Evolutionary conservation across 2,329 filamentous ascomycete species (phyloP).

Genomic region (Aspergillus aculeatinus): DNA sequence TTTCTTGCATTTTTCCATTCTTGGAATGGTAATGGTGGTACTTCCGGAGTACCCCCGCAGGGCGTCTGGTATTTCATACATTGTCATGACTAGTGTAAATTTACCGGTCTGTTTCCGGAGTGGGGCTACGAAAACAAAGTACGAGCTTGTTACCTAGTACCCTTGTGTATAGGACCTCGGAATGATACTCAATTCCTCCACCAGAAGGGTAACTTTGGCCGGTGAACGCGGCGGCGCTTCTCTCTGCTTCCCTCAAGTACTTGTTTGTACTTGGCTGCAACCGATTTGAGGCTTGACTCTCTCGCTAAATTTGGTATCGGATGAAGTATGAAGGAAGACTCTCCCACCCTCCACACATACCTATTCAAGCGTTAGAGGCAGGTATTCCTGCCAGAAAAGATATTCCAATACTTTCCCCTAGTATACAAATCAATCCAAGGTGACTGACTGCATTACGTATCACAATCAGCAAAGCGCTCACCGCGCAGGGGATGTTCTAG

Average conservation of each 20-base stretch:
- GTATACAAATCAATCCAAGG: neutral
- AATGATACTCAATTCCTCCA: neutral
- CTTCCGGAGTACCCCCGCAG: slow-evolving; percentile 30
- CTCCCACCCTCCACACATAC: neutral
- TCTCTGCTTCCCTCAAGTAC: neutral
- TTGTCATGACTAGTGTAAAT: slow-evolving; percentile 23
- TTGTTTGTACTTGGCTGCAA: slow-evolving; percentile 7
- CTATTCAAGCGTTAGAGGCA: neutral
- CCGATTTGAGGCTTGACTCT: slow-evolving; percentile 6
- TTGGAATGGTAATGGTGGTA: slow-evolving; percentile 17
- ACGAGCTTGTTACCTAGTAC: slow-evolving; percentile 14
- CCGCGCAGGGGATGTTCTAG: slow-evolving; percentile 16
- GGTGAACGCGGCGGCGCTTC: slow-evolving; percentile 1
- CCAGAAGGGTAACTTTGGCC: slow-evolving; percentile 7
- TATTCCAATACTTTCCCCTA: neutral
- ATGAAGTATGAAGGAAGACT: neutral
- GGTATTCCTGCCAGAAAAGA: slow-evolving; percentile 3
- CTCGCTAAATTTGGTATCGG: neutral
- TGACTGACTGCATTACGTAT: neutral
- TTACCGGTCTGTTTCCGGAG: slow-evolving; percentile 34
- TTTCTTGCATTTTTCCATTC: slow-evolving; percentile 12
- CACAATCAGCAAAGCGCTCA: slow-evolving; percentile 1
- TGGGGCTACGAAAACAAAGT: slow-evolving; percentile 25
- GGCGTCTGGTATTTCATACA: slow-evolving; percentile 23
- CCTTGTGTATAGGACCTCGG: neutral